phyloP scores from a whole-genome alignment of 2,329 filamentous ascomycete genomes.

The Colletotrichum australisinense region DNA sequence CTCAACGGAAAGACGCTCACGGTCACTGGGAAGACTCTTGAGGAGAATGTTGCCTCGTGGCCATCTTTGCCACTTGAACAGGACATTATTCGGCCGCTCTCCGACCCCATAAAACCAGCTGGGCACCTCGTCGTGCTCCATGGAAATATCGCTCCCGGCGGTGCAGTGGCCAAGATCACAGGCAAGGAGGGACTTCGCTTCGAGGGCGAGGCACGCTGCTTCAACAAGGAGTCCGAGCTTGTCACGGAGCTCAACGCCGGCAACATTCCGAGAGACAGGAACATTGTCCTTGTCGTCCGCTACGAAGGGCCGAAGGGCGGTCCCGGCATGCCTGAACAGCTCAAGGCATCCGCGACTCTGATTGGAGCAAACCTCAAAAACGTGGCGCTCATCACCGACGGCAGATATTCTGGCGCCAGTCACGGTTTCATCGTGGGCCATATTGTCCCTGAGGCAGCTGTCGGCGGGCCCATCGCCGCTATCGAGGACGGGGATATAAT shows the following conservation, averaged over 20 bases:
- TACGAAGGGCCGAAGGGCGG: conserved; percentile 96
- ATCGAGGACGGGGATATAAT: conserved; percentile 84
- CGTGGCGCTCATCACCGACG: conserved; percentile 92
- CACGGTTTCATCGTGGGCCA: conserved; percentile 97
- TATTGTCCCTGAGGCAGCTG: conserved; percentile 89
- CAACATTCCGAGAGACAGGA: conserved; percentile 71
- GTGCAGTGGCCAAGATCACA: conserved; percentile 95
- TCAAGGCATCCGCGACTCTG: conserved; percentile 88
- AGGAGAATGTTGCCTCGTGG: conserved; percentile 82
- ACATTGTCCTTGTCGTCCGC: conserved; percentile 88
- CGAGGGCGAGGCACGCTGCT: conserved; percentile 83
- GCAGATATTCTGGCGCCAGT: conserved; percentile 86
- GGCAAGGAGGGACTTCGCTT: conserved; percentile 92
- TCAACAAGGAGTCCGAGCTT: conserved; percentile 85
- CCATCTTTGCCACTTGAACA: conserved; percentile 83
- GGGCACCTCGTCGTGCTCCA: conserved; percentile 90
- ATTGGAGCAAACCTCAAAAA: conserved; percentile 93
- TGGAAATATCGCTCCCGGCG: conserved; percentile 89
- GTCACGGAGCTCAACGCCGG: conserved; percentile 80
- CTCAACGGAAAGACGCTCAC: conserved; percentile 84
- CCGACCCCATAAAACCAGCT: conserved; percentile 78
- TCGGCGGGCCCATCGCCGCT: conserved; percentile 88
- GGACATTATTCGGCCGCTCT: conserved; percentile 82
- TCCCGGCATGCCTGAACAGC: conserved; percentile 95
- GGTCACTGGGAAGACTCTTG: conserved; percentile 85